Base-by-base conservation (phyloP, 139 green algal species). In the Yamagishiella unicocca region DNA sequence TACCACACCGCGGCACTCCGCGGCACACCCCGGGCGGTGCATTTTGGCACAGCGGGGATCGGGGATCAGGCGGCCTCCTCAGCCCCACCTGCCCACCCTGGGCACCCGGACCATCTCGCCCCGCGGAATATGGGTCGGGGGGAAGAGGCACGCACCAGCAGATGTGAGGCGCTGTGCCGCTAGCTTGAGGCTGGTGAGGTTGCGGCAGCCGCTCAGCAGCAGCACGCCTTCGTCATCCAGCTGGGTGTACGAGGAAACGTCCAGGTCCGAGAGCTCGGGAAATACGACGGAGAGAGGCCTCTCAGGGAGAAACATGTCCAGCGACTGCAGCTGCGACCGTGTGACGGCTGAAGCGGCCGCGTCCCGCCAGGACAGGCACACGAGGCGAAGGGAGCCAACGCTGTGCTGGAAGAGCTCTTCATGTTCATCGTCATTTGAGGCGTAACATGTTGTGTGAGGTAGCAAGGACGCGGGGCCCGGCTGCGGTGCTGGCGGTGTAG, bases 161-260 rank as follows among this genome's bases (percentile, higher is more conserved):
- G 79, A 55, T 3, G 78, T 75, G 9, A 75, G 40, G 58, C 40
- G 25, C 19, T 45, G 45, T 6, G 53, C 78, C 2, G n/a, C 17
- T 5, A 75, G 61, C 40, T 45, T 53, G 14, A 85, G 61, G 27
- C 25, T 24, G 19, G 40, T 17, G 33, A 83, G 54, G 21, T 40
- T 37, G 17, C 76, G 53, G 54, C 76, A 83, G 33, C 76, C 76
- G 35, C 8, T 38, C 35, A 83, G 54, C 53, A 71, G 33, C 33
- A 54, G 24, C 22, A 83, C 35, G 7, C 54, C 53, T 37, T 83
- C 76, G 38, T 83, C 76, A 9, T 37, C 24, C 53, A 83, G 29
- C 2, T 31, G 25, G 37, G 2, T 37, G 40, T 46, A 43, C 37
- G 42, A 70, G 21, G 61, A 46, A 12, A 85, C 33, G 38, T 85